phyloP scores from a whole-genome alignment of 345 rosid genomes.

The Carallia pectinifolia region DNA sequence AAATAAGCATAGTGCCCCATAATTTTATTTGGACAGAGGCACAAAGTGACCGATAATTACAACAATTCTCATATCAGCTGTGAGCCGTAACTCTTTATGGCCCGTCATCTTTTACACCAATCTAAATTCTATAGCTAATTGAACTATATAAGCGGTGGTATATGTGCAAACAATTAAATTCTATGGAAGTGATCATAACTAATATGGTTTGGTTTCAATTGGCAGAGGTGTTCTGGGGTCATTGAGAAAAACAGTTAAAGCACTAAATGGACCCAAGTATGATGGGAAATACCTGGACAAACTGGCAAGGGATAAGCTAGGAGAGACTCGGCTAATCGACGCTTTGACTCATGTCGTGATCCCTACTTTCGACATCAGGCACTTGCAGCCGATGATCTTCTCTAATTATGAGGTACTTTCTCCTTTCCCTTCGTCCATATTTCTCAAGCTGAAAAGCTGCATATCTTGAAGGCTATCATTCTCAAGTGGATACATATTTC shows the following conservation, averaged over 20 bases:
- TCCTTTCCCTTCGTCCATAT: too few relatives aligned
- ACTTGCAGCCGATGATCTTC: conserved; percentile 63
- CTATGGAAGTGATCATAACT: background rate
- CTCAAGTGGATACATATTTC: too few relatives aligned
- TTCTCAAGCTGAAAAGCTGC: too few relatives aligned
- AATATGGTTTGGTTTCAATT: background rate
- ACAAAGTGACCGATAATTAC: too few relatives aligned
- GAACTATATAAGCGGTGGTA: too few relatives aligned
- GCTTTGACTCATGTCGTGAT: conserved; percentile 66
- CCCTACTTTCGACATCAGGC: conserved; percentile 66
- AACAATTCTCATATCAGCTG: too few relatives aligned
- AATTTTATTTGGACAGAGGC: too few relatives aligned
- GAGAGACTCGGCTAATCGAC: conserved; percentile 44
- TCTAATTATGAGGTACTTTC: conserved; percentile 47
- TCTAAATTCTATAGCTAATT: too few relatives aligned
- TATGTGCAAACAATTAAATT: background rate
- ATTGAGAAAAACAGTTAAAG: conserved; percentile 20
- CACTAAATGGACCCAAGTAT: conserved; percentile 58
- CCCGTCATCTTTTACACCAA: too few relatives aligned
- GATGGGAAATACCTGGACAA: conserved; percentile 52
- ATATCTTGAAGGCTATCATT: too few relatives aligned
- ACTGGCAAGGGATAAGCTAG: conserved; percentile 41
- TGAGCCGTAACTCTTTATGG: too few relatives aligned
- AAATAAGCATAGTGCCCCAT: too few relatives aligned
- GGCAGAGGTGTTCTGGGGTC: background rate